Evolutionary conservation across 495 filamentous ascomycete genomes (phyloP).

Genomic region (Hypoxylon fuscum): DNA sequence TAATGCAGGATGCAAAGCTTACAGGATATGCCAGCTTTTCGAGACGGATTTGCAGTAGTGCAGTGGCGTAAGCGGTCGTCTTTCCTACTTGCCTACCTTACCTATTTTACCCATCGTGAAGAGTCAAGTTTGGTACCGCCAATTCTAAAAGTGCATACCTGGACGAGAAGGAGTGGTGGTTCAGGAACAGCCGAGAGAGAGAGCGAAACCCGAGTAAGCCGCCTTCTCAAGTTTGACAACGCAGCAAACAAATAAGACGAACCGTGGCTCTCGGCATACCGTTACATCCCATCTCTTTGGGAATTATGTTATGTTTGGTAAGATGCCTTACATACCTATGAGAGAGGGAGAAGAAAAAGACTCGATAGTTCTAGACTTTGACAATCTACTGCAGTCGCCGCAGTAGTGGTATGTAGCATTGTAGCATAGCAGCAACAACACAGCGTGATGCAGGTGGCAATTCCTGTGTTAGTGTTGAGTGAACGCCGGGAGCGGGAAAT

Average conservation of each 20-base stretch:
- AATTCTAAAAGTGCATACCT: slow-evolving; percentile 12
- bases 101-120: slow-evolving; percentile 30
- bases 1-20: slow-evolving; percentile 40
- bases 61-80: slow-evolving; percentile 38
- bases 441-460: slow-evolving; percentile 30
- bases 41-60: slow-evolving; percentile 40
- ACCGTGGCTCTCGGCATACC: slow-evolving; percentile 33
- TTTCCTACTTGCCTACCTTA: slow-evolving; percentile 40
- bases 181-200: slow-evolving; percentile 8
- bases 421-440: too few relatives aligned
- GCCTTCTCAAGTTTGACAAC: slow-evolving; percentile 30
- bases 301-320: slow-evolving; percentile 11
- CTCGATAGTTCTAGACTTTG: slow-evolving; percentile 28
- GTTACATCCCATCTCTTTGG: slow-evolving; percentile 20
- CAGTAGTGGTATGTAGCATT: too few relatives aligned
- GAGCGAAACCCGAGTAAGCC: slow-evolving; percentile 4
- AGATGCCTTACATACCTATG: slow-evolving; percentile 9
- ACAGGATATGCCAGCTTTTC: slow-evolving; percentile 28
- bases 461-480: slow-evolving; percentile 26
- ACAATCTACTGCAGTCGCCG: slow-evolving; percentile 3
- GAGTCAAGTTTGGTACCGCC: slow-evolving; percentile 30
- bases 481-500: slow-evolving; percentile 27
- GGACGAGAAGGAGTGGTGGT: slow-evolving; percentile 19
- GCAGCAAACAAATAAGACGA: slow-evolving; percentile 35
- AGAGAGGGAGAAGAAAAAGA: slow-evolving; percentile 4